Evolutionary conservation across 73 alveolate genomes (phyloP).

Genomic region (Paramecium tetraurelia): DNA sequence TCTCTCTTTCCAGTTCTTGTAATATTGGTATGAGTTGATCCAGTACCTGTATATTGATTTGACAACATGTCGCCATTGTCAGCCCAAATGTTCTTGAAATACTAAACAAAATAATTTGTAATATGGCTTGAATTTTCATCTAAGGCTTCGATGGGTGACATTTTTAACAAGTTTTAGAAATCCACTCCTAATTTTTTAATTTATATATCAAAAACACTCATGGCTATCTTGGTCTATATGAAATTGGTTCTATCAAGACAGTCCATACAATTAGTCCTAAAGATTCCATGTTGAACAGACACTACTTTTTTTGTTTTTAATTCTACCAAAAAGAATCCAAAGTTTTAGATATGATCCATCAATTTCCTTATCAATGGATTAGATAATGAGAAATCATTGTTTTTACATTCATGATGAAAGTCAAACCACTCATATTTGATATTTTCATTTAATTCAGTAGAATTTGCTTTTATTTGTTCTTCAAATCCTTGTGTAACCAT

Average conservation of each 20-base stretch:
- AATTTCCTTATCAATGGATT: constrained; percentile 34
- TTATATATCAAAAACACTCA: neutral
- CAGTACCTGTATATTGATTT: constrained; percentile 93
- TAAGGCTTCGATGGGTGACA: constrained; percentile 42
- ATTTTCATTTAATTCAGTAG: neutral
- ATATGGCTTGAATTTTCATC: constrained; percentile 40
- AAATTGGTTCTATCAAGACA: constrained; percentile 95
- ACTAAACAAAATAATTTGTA: constrained; percentile 69
- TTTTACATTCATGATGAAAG: constrained; percentile 94
- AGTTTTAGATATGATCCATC: neutral
- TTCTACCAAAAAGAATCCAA: neutral
- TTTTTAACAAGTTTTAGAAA: neutral
- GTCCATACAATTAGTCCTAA: constrained; percentile 97
- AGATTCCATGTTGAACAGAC: constrained; percentile 78
- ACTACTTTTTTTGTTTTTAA: constrained; percentile 24
- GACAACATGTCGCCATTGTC: constrained; percentile 89
- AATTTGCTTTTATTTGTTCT: neutral
- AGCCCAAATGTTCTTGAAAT: constrained; percentile 88
- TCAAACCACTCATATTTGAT: constrained; percentile 94
- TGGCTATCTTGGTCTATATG: constrained; percentile 86
- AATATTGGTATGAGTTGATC: constrained; percentile 95
- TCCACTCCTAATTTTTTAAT: constrained; percentile 18
- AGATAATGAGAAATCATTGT: constrained; percentile 63
- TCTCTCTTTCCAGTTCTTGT: constrained; percentile 96
- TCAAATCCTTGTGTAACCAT: constrained; percentile 77